Conservation (phyloP, 768 basidiomycete species). For the Suillus subaureus region DNA sequence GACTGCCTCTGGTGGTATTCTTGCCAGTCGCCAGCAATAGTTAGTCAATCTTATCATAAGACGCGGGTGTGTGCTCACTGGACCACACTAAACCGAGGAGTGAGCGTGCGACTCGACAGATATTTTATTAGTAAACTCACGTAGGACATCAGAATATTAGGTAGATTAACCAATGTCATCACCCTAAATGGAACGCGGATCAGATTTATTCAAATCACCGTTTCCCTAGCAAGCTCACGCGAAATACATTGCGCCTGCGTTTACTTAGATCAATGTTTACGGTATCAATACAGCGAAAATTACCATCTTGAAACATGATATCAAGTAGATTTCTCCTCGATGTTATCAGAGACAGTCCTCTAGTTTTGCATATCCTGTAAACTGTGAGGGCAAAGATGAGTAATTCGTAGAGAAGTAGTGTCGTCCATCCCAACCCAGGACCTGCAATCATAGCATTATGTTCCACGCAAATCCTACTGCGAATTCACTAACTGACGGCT, state of each 20-base stretch:
- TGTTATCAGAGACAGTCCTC: slow-evolving; percentile 27
- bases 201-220: neutral
- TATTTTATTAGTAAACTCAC: slow-evolving; percentile 19
- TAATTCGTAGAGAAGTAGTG: slow-evolving; percentile 51
- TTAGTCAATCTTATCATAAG: neutral
- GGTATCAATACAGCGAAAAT: slow-evolving; percentile 14
- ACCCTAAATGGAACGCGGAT: slow-evolving; percentile 34
- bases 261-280: neutral
- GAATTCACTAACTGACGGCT: neutral
- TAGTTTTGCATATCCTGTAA: slow-evolving; percentile 42
- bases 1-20: neutral
- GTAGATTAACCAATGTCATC: slow-evolving; percentile 52
- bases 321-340: slow-evolving; percentile 39
- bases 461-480: neutral
- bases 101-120: neutral
- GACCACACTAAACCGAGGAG: neutral
- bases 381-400: slow-evolving; percentile 51
- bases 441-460: slow-evolving; percentile 17
- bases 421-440: slow-evolving; percentile 48
- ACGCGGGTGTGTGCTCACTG: neutral
- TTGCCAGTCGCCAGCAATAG: neutral
- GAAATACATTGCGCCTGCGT: slow-evolving; percentile 56
- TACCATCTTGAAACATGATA: slow-evolving; percentile 53
- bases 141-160: slow-evolving; percentile 48
- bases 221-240: slow-evolving; percentile 39